A percentile compares a stretch with the other conserved stretches of the same genome.
phyloP scores from a whole-genome alignment of 1,284 basidiomycete genomes.

The Apiotrichum laibachii region DNA sequence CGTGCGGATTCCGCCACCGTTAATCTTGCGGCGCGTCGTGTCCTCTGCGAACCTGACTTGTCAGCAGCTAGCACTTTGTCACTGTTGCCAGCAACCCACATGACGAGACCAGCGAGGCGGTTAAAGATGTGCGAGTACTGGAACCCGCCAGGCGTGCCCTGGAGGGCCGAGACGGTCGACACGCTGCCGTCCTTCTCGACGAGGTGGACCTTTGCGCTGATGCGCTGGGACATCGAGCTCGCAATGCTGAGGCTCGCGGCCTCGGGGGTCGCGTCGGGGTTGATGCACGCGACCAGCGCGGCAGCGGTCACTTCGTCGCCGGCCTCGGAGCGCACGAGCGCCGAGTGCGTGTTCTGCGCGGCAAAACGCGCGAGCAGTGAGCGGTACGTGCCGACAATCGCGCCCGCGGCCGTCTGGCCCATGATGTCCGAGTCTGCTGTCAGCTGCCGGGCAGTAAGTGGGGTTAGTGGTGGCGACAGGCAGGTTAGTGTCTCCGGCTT shows the following conservation, averaged over 20 bases:
- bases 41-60: neutral
- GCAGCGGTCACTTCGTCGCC: neutral
- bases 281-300: neutral
- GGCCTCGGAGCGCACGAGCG: neutral
- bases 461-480: neutral
- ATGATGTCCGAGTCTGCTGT: conserved; percentile 6
- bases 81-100: too few relatives aligned
- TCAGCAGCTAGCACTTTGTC: neutral
- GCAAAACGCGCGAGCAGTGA: neutral
- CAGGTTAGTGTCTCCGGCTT: neutral
- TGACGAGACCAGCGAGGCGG: neutral
- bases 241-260: too few relatives aligned
- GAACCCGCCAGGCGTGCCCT: neutral
- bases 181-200: neutral
- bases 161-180: neutral
- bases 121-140: conserved; percentile 1
- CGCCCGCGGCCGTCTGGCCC: neutral
- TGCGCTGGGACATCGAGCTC: neutral
- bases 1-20: neutral
- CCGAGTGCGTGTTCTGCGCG: neutral
- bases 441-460: neutral
- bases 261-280: neutral
- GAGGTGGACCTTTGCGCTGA: neutral
- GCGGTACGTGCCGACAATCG: conserved; percentile 4
- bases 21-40: neutral